Evolutionary conservation across 192 early-diverging fungal genomes (phyloP), one percentile per base, ranked within the genome.

Genomic region (Lobosporangium transversale): DNA sequence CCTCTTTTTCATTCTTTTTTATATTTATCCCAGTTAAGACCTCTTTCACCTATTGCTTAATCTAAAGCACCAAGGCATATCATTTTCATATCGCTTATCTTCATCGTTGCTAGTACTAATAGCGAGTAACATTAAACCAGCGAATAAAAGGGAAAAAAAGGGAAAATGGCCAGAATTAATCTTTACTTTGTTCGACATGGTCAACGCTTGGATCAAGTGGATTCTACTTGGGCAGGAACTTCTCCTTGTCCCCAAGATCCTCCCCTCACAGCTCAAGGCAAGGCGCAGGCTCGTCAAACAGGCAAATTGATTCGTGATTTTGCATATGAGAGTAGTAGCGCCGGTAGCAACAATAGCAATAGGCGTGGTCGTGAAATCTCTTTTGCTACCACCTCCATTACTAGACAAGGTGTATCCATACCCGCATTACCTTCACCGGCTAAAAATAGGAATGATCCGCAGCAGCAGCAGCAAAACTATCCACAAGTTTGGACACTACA

Each of bases 151-250:
- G n/a, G n/a, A n/a, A n/a, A n/a, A n/a, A n/a, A n/a, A n/a, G n/a
- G n/a, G 37, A 18, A 7, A 10, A 75, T 76, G 73, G 51, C 58
- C 26, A 66, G 47, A 12, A 67, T 81, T 29, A 70, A 50, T 9
- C 62, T 81, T 18, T 81, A 78, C 27, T 69, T 81, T 24, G 66
- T 78, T 18, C 55, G 80, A 31, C 80, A 81, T 58, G 80, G 80
- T 7, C 62, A 81, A 31, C 55, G 80, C 24, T 57, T 81, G 55
- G 80, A 81, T 35, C 68, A 76, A 14, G 62, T 81, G 35, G 63
- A 81, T n/a, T 44, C 61, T 10, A 33, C 49, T 40, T 81, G 71
- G 63, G 42, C 55, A 24, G 33, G 21, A 1, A 70, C 80, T 17
- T 76, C 80, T 14, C 67, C 80, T 2, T 69, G 70, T 7, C 80